Conservation (phyloP, 768 basidiomycete species). For the Podaxis mareebaensis region DNA sequence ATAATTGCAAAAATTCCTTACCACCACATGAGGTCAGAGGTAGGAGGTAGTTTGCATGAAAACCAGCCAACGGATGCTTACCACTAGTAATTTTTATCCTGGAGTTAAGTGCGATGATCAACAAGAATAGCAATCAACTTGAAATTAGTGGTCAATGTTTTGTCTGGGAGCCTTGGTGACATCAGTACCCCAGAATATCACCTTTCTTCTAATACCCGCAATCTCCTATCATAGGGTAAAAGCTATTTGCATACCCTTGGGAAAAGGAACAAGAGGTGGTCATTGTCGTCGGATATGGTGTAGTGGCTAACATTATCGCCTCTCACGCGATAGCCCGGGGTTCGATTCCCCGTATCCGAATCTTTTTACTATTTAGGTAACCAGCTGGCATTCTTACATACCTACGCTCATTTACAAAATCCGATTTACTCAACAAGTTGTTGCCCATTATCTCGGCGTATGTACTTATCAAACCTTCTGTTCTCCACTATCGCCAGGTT, state of each 20-base stretch:
- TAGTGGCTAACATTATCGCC: slow-evolving; percentile 24
- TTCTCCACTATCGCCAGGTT: slow-evolving; percentile 36
- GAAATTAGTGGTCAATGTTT: neutral
- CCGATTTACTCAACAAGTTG: neutral
- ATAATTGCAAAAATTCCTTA: too few species aligned
- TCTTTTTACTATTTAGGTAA: neutral
- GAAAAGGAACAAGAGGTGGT: neutral
- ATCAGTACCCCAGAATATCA: too few species aligned
- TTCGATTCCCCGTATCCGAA: slow-evolving; percentile 24
- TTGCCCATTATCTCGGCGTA: neutral
- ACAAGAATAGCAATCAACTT: too few species aligned
- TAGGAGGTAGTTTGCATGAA: too few species aligned
- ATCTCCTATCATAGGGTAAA: too few species aligned
- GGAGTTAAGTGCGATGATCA: too few species aligned
- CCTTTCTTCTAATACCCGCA: too few species aligned
- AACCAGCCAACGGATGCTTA: too few species aligned
- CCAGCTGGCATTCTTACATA: too few species aligned
- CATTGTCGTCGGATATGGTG: slow-evolving; percentile 19
- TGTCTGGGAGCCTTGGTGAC: neutral
- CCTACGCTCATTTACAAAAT: neutral
- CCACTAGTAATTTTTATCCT: too few species aligned
- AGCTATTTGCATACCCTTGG: too few species aligned
- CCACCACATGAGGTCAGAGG: too few species aligned
- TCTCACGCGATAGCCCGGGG: slow-evolving; percentile 22
- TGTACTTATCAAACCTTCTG: neutral